Evolutionary conservation across 306 rosid genomes (phyloP).

Genomic region (Morella rubra): DNA sequence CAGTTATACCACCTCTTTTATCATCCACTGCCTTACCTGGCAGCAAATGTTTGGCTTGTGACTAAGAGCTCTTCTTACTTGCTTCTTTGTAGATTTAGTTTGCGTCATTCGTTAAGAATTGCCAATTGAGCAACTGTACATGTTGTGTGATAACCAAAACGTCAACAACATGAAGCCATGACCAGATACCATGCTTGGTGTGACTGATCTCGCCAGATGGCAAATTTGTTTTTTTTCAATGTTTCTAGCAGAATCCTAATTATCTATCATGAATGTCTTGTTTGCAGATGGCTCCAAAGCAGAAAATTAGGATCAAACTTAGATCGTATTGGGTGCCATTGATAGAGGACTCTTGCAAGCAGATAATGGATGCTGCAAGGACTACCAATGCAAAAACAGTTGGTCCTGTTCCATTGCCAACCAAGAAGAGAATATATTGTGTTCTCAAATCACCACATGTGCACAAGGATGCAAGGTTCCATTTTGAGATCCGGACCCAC

Average conservation of each 20-base stretch:
- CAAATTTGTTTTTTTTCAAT: not conserved
- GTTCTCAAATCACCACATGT: constrained; percentile 93
- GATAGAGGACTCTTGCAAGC: constrained; percentile 98
- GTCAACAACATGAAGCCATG: not conserved
- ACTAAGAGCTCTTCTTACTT: not conserved
- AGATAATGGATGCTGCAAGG: constrained; percentile 91
- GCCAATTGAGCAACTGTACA: not conserved
- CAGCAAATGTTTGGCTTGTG: not conserved
- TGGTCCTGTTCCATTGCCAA: constrained; percentile 99
- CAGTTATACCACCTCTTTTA: not conserved
- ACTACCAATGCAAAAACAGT: constrained; percentile 89
- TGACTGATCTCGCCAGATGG: not conserved
- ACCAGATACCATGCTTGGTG: not conserved
- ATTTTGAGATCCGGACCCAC: constrained; percentile 94
- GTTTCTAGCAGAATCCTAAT: constrained; percentile 1
- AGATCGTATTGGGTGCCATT: constrained; percentile 90
- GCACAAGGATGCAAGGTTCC: constrained; percentile 92
- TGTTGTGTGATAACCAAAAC: not conserved
- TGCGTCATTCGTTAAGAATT: not conserved
- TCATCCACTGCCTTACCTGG: not conserved
- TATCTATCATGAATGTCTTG: constrained; percentile 19
- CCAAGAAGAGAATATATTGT: constrained; percentile 80
- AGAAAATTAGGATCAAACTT: constrained; percentile 91
- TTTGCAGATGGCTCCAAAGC: constrained; percentile 86
- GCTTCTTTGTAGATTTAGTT: not conserved